phyloP scores from a whole-genome alignment of 805 yeast genomes.

The Ogataea polymorpha region DNA sequence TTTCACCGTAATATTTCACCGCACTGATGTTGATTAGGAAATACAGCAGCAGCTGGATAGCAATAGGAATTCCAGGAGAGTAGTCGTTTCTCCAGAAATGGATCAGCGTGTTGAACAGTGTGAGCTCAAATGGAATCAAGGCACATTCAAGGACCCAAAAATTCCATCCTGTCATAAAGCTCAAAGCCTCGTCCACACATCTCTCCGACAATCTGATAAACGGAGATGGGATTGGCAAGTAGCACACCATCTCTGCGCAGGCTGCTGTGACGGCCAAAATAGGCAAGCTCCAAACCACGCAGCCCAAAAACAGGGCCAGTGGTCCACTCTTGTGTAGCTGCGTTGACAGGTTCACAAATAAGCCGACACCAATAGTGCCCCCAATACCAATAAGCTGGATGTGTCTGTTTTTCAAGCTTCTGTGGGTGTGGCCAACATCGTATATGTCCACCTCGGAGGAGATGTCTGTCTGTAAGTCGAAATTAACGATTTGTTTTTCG shows the following conservation, averaged over 20 bases:
- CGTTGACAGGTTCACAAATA: conserved; percentile 42
- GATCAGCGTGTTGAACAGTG: conserved; percentile 43
- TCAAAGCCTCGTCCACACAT: conserved; percentile 44
- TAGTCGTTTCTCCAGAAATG: conserved; percentile 48
- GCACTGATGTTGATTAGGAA: conserved; percentile 42
- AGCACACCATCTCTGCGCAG: conserved; percentile 46
- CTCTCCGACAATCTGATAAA: conserved; percentile 45
- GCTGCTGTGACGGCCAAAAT: conserved; percentile 40
- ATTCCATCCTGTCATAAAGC: conserved; percentile 48
- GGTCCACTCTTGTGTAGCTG: conserved; percentile 42
- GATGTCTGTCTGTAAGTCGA: conserved; percentile 6
- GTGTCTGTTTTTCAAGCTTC: conserved; percentile 40
- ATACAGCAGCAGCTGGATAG: conserved; percentile 40
- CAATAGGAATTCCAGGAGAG: conserved; percentile 44
- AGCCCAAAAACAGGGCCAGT: conserved; percentile 38
- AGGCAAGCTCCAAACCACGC: conserved; percentile 41
- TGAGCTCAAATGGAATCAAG: conserved; percentile 48
- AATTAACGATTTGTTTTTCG: conserved; percentile 4
- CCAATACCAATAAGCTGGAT: conserved; percentile 48
- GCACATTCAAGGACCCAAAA: conserved; percentile 48
- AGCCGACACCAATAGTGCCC: conserved; percentile 48
- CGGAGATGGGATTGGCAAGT: conserved; percentile 46
- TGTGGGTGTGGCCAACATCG: conserved; percentile 21
- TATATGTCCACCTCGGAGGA: conserved; percentile 12
- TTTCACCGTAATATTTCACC: conserved; percentile 45